Conservation (phyloP, 2,329 filamentous ascomycete genomes). For the Alternaria infectoria region DNA sequence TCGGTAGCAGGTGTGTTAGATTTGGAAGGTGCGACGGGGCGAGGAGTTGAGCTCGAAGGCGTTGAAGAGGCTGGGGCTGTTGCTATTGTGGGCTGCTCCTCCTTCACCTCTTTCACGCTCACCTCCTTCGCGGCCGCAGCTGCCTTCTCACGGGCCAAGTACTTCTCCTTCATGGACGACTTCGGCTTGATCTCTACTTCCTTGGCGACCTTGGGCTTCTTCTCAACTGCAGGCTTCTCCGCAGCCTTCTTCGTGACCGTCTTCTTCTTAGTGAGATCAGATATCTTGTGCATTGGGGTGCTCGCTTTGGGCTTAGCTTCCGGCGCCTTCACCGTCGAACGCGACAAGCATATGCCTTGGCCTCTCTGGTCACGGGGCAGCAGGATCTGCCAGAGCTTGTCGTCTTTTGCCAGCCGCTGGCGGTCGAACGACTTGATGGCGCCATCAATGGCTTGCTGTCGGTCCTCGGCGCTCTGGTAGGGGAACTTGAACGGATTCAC, state of each 20-base stretch:
- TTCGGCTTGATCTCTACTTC: conserved; percentile 25
- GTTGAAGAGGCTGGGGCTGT: conserved; percentile 20
- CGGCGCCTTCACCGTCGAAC: conserved; percentile 59
- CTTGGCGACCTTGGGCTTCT: conserved; percentile 19
- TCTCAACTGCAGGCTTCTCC: conserved; percentile 49
- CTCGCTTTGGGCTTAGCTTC: conserved; percentile 45
- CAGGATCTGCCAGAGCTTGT: conserved; percentile 68
- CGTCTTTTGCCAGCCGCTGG: conserved; percentile 63
- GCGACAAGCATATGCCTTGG: conserved; percentile 67
- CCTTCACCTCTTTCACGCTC: conserved; percentile 33
- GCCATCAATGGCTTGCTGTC: conserved; percentile 66
- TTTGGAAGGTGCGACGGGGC: conserved; percentile 26
- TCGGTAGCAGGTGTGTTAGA: conserved; percentile 30
- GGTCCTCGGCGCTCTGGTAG: conserved; percentile 62
- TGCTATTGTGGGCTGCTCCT: conserved; percentile 27
- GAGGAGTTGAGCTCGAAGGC: conserved; percentile 19
- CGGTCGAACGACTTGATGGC: conserved; percentile 69
- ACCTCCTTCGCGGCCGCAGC: conserved; percentile 28
- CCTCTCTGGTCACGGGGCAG: conserved; percentile 66
- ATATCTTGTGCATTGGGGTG: conserved; percentile 45
- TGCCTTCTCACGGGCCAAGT: conserved; percentile 25
- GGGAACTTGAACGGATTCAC: conserved; percentile 67
- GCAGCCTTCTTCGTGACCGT: conserved; percentile 50
- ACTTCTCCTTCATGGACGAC: conserved; percentile 37
- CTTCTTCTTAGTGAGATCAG: conserved; percentile 54